These are phyloP conservation scores for Botrytis elliptica DNA, from an alignment of 2,329 filamentous ascomycete species.

Conservation along the genomic window DNA sequence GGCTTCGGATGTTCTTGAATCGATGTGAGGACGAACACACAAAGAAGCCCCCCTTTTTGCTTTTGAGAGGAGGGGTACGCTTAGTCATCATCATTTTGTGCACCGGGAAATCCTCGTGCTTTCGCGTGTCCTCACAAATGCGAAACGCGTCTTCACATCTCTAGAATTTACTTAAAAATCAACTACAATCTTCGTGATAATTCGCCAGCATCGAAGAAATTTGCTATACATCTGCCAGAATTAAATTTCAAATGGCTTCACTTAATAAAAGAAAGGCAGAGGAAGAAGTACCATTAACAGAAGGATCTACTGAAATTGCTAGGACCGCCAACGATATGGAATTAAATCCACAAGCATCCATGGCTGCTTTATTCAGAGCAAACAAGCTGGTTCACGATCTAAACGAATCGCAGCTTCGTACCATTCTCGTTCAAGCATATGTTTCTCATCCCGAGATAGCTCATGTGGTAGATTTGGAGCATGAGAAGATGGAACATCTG, in stretches of 20 bases:
- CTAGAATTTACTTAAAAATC: background rate
- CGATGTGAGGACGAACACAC: background rate
- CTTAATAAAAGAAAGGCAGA: constrained; percentile 1
- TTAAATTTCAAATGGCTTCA: background rate
- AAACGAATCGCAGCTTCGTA: constrained; percentile 18
- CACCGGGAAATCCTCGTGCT: background rate
- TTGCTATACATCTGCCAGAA: background rate
- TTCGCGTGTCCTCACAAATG: background rate
- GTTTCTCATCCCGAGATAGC: constrained; percentile 11
- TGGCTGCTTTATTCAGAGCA: constrained; percentile 13
- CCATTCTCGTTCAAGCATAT: constrained; percentile 19
- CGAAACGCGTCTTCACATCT: constrained; percentile 8
- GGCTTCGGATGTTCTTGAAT: background rate
- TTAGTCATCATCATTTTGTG: background rate
- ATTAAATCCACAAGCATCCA: constrained; percentile 6
- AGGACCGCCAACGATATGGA: background rate
- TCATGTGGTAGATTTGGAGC: constrained; percentile 13
- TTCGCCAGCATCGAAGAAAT: background rate
- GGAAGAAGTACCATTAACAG: background rate
- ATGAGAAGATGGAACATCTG: constrained; percentile 18
- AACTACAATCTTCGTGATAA: constrained; percentile 1
- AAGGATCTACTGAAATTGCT: background rate
- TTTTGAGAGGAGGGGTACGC: background rate
- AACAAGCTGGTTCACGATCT: constrained; percentile 19
- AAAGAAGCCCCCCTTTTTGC: background rate